Base-by-base conservation (phyloP, 805 yeast species). In the Naumovozyma dairenensis region DNA sequence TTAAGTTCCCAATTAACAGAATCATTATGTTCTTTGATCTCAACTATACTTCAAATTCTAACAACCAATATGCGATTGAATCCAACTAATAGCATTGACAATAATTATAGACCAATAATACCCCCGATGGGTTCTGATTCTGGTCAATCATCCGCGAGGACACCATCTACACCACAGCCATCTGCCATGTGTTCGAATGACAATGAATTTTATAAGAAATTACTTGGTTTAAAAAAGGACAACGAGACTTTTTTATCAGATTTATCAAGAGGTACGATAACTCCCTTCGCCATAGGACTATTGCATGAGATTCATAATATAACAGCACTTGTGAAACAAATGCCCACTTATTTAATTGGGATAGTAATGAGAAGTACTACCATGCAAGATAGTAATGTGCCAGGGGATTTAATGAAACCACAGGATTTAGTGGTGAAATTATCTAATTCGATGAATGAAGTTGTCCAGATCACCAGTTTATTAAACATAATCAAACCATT, bases 361-460 rank as follows among this genome's bases (percentile, higher is more conserved):
- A 28, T 47, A 5, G 47, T 53, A 3, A 51, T 55, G 51, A 42
- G 41, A 17, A 38, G 45, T 5, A 43, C 48, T 4, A 36, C 39
- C 14, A 31, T 35, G 16, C 26, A 10, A 24, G 37, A 48, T 22
- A 42, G 38, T 7, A 29, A 33, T 8, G 32, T 21, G 18, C 20
- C 15, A 16, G 28, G 17, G 16, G 29, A 29, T 16, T 13, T 25
- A 9, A 13, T 28, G 17, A 36, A 43, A 18, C 44, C 57, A 3
- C 60, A 52, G 33, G 46, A 42, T 6, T 36, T 51, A n/a, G 55
- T 56, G 4, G 49, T 56, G 9, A 41, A 45, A 21, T 35, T 56
- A 30, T 55, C 60, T 0, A 51, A 53, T 32, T 48, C 57, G 6
- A 49, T 55, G 57, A 53, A 53, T 34, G 57, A 53, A 21, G 38